Percentiles rank a stretch among this genome's conserved stretches.
phyloP scores from a whole-genome alignment of 495 filamentous ascomycete species.

The Staphylotrichum longicolle region DNA sequence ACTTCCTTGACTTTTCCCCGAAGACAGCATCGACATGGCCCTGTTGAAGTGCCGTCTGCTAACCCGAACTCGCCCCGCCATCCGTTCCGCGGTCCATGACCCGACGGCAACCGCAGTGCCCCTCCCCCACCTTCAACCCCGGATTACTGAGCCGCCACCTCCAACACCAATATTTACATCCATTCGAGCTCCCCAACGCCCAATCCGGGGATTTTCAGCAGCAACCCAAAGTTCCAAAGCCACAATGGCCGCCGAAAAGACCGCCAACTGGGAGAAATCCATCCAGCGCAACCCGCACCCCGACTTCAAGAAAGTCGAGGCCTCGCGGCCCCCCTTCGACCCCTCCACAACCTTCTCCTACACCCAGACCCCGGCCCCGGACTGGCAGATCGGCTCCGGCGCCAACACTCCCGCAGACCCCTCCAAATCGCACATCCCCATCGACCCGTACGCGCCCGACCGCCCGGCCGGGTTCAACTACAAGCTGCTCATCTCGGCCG shows the following conservation, averaged over 20 bases:
- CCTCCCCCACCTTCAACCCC: slow-evolving; percentile 19
- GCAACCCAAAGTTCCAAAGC: slow-evolving; percentile 1
- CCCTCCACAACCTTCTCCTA: slow-evolving; percentile 51
- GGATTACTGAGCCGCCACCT: background rate
- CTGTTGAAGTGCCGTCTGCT: too few species aligned
- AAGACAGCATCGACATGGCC: too few species aligned
- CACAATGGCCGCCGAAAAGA: slow-evolving; percentile 38
- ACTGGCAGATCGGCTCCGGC: slow-evolving; percentile 77
- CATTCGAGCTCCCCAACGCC: background rate
- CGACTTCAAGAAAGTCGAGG: slow-evolving; percentile 77
- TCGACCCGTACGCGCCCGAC: slow-evolving; percentile 75
- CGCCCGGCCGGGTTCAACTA: slow-evolving; percentile 74
- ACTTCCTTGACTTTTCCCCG: too few species aligned
- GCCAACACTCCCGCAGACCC: slow-evolving; percentile 53
- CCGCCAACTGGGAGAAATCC: slow-evolving; percentile 41
- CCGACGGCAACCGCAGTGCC: slow-evolving; percentile 29
- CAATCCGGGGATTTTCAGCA: background rate
- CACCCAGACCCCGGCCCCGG: slow-evolving; percentile 69
- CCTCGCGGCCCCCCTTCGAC: slow-evolving; percentile 67
- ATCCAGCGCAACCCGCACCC: slow-evolving; percentile 63
- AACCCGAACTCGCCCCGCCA: background rate
- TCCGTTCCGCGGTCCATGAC: slow-evolving; percentile 29
- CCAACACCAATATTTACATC: slow-evolving; percentile 11
- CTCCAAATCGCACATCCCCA: slow-evolving; percentile 63
- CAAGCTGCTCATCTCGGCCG: slow-evolving; percentile 84